phyloP scores from a whole-genome alignment of 2,329 filamentous ascomycete genomes.

The Tolypocladium capitatum region DNA sequence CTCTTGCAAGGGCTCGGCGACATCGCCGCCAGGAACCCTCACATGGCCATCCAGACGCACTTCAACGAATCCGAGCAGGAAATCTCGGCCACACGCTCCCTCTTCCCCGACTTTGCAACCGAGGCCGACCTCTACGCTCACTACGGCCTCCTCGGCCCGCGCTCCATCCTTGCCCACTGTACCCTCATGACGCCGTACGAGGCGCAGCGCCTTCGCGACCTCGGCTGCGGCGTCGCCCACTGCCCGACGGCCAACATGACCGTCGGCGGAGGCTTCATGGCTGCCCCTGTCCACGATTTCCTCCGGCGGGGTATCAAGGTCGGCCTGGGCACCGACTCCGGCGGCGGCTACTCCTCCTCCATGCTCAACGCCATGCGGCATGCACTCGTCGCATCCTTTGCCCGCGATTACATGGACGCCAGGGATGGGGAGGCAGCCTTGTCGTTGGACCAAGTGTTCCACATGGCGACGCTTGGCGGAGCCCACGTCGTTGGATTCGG shows the following conservation, averaged over 20 bases:
- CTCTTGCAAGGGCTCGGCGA: constrained; percentile 42
- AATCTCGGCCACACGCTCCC: constrained; percentile 35
- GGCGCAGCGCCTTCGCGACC: constrained; percentile 27
- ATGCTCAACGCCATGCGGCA: constrained; percentile 47
- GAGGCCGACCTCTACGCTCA: constrained; percentile 47
- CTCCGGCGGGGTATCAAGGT: constrained; percentile 46
- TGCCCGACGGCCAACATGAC: constrained; percentile 54
- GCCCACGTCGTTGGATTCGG: constrained; percentile 43
- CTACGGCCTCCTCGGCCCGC: constrained; percentile 38
- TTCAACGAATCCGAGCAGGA: constrained; percentile 54
- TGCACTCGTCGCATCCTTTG: constrained; percentile 41
- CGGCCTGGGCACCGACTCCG: constrained; percentile 52
- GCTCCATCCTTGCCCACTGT: constrained; percentile 54
- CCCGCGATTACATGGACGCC: constrained; percentile 26
- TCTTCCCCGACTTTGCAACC: constrained; percentile 42
- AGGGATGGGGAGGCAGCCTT: constrained; percentile 28
- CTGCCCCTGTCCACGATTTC: constrained; percentile 44
- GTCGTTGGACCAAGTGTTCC: constrained; percentile 39
- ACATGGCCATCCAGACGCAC: constrained; percentile 50
- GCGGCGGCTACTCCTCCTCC: constrained; percentile 46
- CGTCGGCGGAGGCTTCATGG: constrained; percentile 48
- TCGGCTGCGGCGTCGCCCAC: constrained; percentile 47
- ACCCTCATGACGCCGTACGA: constrained; percentile 48
- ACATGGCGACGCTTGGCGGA: constrained; percentile 47
- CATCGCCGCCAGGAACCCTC: constrained; percentile 32